Conservation (phyloP, 371 early-diverging fungal species). For the Circinella minor region DNA sequence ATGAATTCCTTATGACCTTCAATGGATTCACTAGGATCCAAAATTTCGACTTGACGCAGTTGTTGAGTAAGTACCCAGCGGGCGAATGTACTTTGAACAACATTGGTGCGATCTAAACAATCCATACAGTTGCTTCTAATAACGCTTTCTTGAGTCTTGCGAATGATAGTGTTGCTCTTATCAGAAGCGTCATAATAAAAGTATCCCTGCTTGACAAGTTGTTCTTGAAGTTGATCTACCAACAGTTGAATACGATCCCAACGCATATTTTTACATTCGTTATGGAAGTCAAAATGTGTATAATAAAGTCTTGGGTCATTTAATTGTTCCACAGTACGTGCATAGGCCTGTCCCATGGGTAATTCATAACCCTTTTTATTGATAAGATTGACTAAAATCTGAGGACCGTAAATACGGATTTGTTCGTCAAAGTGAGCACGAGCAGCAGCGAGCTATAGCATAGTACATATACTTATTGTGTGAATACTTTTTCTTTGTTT, state of each 20-base stretch:
- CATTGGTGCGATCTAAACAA: constrained; percentile 99
- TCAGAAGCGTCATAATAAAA: constrained; percentile 26
- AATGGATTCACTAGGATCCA: constrained; percentile 62
- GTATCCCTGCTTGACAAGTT: constrained; percentile 67
- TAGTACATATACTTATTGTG: too few relatives aligned
- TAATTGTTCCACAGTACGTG: constrained; percentile 61
- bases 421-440: constrained; percentile 78
- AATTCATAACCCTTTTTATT: constrained; percentile 91
- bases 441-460: constrained; percentile 45
- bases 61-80: constrained; percentile 71
- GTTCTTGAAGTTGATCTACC: constrained; percentile 69
- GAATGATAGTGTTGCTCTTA: constrained; percentile 20
- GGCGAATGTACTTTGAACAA: constrained; percentile 93
- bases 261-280: constrained; percentile 92
- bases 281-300: constrained; percentile 96
- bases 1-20: constrained; percentile 55
- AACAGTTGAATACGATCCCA: constrained; percentile 83
- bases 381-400: constrained; percentile 88
- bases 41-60: constrained; percentile 65
- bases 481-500: too few relatives aligned
- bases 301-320: constrained; percentile 73
- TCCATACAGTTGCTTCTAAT: constrained; percentile 99
- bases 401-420: constrained; percentile 74
- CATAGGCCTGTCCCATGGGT: constrained; percentile 83
- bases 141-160: constrained; percentile 77